A percentile compares a stretch with the other conserved stretches of the same genome.
Evolutionary conservation across 2,329 filamentous ascomycete species (phyloP).

Genomic region (Arthrobotrys iridis): DNA sequence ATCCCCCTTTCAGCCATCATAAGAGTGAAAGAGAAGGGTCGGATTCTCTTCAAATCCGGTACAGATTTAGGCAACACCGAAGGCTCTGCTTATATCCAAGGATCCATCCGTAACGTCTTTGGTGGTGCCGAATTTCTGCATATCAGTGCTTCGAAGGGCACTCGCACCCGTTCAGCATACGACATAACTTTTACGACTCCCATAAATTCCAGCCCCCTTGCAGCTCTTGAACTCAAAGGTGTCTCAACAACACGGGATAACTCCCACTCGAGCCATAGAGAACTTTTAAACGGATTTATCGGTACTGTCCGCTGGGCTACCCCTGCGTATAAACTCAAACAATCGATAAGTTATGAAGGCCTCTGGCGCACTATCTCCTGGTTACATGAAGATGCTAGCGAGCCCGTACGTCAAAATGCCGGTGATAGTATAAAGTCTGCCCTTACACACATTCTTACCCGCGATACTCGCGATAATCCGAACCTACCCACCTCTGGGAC

Average conservation of each 20-base stretch:
- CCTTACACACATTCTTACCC: conserved; percentile 80
- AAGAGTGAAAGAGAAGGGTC: conserved; percentile 79
- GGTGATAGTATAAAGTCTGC: conserved; percentile 92
- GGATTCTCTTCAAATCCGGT: conserved; percentile 88
- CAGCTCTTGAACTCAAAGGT: conserved; percentile 80
- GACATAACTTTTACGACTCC: conserved; percentile 85
- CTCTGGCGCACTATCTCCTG: conserved; percentile 90
- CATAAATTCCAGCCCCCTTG: conserved; percentile 82
- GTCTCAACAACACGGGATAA: conserved; percentile 80
- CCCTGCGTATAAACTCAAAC: conserved; percentile 69
- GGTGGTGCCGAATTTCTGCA: conserved; percentile 91
- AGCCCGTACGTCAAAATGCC: conserved; percentile 82
- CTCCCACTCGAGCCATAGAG: conserved; percentile 91
- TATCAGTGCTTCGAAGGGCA: conserved; percentile 81
- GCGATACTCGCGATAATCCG: conserved; percentile 83
- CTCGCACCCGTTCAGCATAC: conserved; percentile 89
- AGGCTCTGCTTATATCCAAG: conserved; percentile 89
- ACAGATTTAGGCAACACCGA: conserved; percentile 94
- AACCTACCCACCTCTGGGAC: conserved; percentile 85
- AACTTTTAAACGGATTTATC: conserved; percentile 80
- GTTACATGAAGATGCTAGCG: conserved; percentile 77
- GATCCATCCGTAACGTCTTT: conserved; percentile 89
- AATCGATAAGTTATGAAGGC: conserved; percentile 81
- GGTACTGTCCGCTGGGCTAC: conserved; percentile 76
- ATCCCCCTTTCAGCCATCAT: conserved; percentile 76